A percentile compares a stretch with the other conserved stretches of the same genome.
phyloP scores from a whole-genome alignment of 1,139 yeast genomes.

The Lodderomyces theae region DNA sequence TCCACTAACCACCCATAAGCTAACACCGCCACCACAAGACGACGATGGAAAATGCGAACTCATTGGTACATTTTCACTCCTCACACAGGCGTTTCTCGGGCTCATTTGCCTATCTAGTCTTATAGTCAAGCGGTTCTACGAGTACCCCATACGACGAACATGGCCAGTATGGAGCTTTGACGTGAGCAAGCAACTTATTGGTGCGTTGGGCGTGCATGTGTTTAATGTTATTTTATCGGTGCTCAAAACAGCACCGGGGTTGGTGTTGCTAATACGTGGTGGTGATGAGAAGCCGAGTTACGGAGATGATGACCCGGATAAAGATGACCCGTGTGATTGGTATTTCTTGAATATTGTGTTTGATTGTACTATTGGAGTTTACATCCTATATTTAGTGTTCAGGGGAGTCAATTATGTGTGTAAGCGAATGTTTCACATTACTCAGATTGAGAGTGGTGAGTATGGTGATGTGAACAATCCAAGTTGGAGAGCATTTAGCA shows the following conservation, averaged over 20 bases:
- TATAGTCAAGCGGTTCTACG: conserved; percentile 72
- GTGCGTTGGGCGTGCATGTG: conserved; percentile 80
- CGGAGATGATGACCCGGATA: conserved; percentile 15
- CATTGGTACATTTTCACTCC: conserved; percentile 67
- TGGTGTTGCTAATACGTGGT: conserved; percentile 15
- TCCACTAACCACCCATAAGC: background rate
- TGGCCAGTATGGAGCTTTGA: conserved; percentile 90
- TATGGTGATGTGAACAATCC: conserved; percentile 73
- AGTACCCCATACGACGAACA: conserved; percentile 75
- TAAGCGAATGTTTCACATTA: conserved; percentile 29
- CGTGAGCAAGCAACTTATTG: conserved; percentile 83
- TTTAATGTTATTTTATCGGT: conserved; percentile 75
- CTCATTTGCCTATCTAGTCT: conserved; percentile 70
- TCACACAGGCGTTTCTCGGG: conserved; percentile 69
- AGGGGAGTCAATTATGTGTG: conserved; percentile 44
- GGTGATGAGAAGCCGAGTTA: conserved; percentile 21
- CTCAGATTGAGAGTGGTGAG: conserved; percentile 75
- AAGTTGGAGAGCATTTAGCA: conserved; percentile 57
- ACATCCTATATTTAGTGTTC: conserved; percentile 62
- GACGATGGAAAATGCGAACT: conserved; percentile 52
- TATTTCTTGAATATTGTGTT: conserved; percentile 82
- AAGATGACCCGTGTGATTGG: conserved; percentile 78
- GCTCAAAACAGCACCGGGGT: conserved; percentile 32
- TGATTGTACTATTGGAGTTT: conserved; percentile 96
- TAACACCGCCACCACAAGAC: conserved; percentile 3